phyloP scores from a whole-genome alignment of 352 stramenopile genomes.

The Globisporangium solare region DNA sequence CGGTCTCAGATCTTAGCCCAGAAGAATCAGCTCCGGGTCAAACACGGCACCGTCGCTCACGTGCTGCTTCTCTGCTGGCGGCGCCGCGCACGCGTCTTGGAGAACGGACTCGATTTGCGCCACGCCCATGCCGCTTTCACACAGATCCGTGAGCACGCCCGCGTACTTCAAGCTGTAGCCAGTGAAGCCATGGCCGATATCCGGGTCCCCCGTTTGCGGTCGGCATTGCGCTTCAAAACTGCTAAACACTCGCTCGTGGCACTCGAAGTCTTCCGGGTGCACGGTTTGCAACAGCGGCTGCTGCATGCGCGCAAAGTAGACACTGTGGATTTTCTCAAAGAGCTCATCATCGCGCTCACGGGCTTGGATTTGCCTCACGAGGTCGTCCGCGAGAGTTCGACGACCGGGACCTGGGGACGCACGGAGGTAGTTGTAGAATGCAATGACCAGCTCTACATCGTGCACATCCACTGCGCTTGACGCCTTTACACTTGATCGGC shows the following conservation, averaged over 20 bases:
- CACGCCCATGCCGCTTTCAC: conserved; percentile 23
- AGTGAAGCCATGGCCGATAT: conserved; percentile 37
- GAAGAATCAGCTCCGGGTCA: conserved; percentile 17
- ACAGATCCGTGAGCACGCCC: conserved; percentile 40
- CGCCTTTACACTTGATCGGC: background rate
- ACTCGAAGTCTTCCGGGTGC: conserved; percentile 23
- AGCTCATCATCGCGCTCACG: conserved; percentile 52
- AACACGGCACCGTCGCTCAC: conserved; percentile 14
- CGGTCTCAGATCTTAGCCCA: conserved; percentile 5
- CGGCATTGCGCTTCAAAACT: conserved; percentile 26
- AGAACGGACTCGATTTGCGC: conserved; percentile 27
- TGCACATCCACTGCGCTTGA: conserved; percentile 45
- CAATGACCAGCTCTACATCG: conserved; percentile 69
- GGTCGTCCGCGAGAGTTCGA: conserved; percentile 27
- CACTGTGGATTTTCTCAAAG: conserved; percentile 39
- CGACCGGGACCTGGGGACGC: conserved; percentile 31
- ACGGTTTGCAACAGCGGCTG: conserved; percentile 22
- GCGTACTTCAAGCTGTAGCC: conserved; percentile 73
- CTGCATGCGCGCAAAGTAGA: conserved; percentile 27
- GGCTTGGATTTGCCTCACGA: conserved; percentile 34
- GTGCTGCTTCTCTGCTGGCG: background rate
- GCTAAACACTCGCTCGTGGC: conserved; percentile 27
- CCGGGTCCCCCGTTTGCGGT: conserved; percentile 12
- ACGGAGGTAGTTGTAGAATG: conserved; percentile 77
- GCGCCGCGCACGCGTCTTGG: conserved; percentile 19